Conservation (phyloP, 805 yeast species). For the Candida ipomoeae region DNA sequence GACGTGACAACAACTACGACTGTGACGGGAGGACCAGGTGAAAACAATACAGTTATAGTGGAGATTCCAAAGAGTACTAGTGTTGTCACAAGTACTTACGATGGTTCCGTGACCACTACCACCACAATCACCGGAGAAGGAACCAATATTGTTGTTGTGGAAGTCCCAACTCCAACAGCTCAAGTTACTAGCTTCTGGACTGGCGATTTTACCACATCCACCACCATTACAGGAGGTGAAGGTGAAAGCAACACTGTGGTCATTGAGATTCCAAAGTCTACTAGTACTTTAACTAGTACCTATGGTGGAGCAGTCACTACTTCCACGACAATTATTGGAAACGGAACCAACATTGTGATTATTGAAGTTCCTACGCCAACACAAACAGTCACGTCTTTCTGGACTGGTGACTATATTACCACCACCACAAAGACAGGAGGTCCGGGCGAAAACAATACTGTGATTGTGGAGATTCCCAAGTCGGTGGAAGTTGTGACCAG, state of each 20-base stretch:
- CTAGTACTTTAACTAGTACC: slow-evolving; percentile 8
- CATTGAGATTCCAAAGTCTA: slow-evolving; percentile 6
- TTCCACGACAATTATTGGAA: slow-evolving; percentile 5
- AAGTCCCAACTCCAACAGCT: slow-evolving; percentile 4
- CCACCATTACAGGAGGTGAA: slow-evolving; percentile 3
- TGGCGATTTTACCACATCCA: slow-evolving; percentile 4
- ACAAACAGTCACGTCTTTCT: no score
- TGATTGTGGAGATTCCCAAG: neutral
- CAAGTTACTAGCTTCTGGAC: slow-evolving; percentile 4
- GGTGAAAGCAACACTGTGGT: slow-evolving; percentile 14
- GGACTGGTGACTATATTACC: no score
- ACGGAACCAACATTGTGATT: neutral
- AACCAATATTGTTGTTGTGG: slow-evolving; percentile 9
- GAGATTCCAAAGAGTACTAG: no score
- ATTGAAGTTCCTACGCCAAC: slow-evolving; percentile 17
- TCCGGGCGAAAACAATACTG: no score
- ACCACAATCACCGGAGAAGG: slow-evolving; percentile 1
- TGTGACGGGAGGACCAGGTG: no score
- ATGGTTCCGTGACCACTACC: slow-evolving; percentile 1
- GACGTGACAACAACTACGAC: slow-evolving; percentile 5
- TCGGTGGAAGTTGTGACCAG: no score
- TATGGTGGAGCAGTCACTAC: slow-evolving; percentile 7
- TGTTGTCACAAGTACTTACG: no score
- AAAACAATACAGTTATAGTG: no score
- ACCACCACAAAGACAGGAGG: no score